These are phyloP conservation scores for Daldinia grandis DNA, from an alignment of 495 filamentous ascomycete genomes.

Conservation along the genomic window DNA sequence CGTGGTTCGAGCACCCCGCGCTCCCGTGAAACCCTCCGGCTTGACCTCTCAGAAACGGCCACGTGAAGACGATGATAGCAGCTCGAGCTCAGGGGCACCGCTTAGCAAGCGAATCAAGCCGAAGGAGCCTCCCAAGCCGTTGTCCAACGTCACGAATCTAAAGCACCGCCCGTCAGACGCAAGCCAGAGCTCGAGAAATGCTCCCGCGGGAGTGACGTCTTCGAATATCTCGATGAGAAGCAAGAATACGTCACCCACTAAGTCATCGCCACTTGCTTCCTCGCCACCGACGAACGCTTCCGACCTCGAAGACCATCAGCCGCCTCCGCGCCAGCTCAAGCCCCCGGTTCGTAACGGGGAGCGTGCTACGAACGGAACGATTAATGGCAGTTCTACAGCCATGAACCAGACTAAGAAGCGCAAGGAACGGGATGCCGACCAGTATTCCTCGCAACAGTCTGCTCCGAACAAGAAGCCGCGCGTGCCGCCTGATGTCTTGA, in stretches of 20 bases:
- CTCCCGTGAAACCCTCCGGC: slow-evolving; percentile 43
- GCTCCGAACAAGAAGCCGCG: slow-evolving; percentile 51
- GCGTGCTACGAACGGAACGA: slow-evolving; percentile 25
- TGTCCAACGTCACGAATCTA: slow-evolving; percentile 23
- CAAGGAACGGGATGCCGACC: slow-evolving; percentile 44
- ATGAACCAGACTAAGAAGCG: slow-evolving; percentile 51
- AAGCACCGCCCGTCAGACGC: slow-evolving; percentile 57
- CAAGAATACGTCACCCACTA: slow-evolving; percentile 68
- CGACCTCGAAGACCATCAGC: slow-evolving; percentile 59
- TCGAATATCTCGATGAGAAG: slow-evolving; percentile 48
- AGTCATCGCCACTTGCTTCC: slow-evolving; percentile 76
- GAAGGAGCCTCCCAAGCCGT: slow-evolving; percentile 42
- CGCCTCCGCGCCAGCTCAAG: slow-evolving; percentile 46
- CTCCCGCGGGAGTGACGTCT: slow-evolving; percentile 36
- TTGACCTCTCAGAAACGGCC: slow-evolving; percentile 50
- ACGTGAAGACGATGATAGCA: slow-evolving; percentile 59
- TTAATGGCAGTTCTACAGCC: slow-evolving; percentile 27
- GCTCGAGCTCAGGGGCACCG: slow-evolving; percentile 60
- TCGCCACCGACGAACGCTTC: slow-evolving; percentile 82
- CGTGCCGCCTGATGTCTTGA: slow-evolving; percentile 49
- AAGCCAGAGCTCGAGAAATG: slow-evolving; percentile 54
- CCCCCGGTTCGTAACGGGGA: slow-evolving; percentile 37
- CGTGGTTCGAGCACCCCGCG: slow-evolving; percentile 39
- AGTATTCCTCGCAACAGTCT: slow-evolving; percentile 40
- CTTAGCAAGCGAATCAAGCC: slow-evolving; percentile 61